These are phyloP conservation scores for Pythium volutum DNA, from an alignment of 352 stramenopile species.

Conservation along the genomic window DNA sequence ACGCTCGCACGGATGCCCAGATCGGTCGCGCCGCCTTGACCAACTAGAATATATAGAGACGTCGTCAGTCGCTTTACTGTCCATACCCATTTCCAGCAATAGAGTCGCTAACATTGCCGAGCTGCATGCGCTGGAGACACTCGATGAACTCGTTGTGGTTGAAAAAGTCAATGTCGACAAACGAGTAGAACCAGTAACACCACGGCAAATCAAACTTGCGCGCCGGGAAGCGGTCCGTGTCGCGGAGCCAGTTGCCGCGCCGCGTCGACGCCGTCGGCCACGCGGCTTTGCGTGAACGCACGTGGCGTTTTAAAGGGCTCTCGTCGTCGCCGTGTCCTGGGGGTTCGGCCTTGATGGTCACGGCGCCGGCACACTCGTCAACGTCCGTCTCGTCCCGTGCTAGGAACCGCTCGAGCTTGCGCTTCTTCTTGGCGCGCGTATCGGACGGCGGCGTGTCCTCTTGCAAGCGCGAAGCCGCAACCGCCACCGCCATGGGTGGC, in stretches of 20 bases:
- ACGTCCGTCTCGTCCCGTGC: slow-evolving; percentile 14
- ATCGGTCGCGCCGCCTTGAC: slow-evolving; percentile 49
- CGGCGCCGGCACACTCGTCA: not conserved
- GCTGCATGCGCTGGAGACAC: slow-evolving; percentile 61
- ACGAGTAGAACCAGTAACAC: slow-evolving; percentile 72
- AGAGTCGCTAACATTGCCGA: slow-evolving; percentile 70
- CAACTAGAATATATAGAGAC: slow-evolving; percentile 32
- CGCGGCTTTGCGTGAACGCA: slow-evolving; percentile 5
- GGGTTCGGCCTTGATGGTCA: not conserved
- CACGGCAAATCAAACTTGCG: slow-evolving; percentile 55
- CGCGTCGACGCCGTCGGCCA: slow-evolving; percentile 3
- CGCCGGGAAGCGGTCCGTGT: not conserved
- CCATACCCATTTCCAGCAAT: too few species aligned
- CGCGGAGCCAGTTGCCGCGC: not conserved
- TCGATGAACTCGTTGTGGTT: slow-evolving; percentile 75
- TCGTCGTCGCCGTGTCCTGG: not conserved
- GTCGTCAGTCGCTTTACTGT: not conserved
- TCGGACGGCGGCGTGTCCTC: slow-evolving; percentile 11
- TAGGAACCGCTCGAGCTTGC: slow-evolving; percentile 43
- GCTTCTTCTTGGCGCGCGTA: slow-evolving; percentile 38
- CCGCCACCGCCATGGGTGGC: not conserved
- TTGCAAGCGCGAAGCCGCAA: not conserved
- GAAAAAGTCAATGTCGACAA: slow-evolving; percentile 66
- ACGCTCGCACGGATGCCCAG: slow-evolving; percentile 71
- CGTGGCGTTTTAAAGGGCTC: not conserved